Conservation (phyloP, 2,329 filamentous ascomycete genomes). For the Xylaria arbuscula region DNA sequence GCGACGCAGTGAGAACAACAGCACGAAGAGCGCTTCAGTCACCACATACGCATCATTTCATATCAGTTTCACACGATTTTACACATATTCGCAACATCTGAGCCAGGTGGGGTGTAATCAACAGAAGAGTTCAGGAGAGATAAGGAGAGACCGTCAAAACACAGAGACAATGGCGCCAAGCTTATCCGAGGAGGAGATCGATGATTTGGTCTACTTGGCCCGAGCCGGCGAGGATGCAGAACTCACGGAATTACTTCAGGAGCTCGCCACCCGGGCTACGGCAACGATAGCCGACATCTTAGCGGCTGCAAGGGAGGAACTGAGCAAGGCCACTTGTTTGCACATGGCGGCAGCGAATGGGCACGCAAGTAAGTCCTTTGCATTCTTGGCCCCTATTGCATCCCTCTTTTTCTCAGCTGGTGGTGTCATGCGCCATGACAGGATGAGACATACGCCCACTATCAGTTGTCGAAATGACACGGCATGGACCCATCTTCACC, state of each 20-base stretch:
- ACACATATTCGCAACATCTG: slow-evolving; percentile 7
- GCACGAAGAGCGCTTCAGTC: slow-evolving; percentile 1
- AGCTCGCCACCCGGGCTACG: slow-evolving; percentile 71
- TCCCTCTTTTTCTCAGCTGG: background rate
- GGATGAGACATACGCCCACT: slow-evolving; percentile 11
- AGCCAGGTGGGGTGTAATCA: background rate
- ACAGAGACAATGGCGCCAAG: slow-evolving; percentile 58
- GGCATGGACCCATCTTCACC: background rate
- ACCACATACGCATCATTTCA: background rate
- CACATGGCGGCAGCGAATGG: slow-evolving; percentile 97
- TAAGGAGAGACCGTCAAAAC: background rate
- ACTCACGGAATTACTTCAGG: slow-evolving; percentile 68
- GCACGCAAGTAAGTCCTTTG: slow-evolving; percentile 71
- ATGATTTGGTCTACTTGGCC: slow-evolving; percentile 90
- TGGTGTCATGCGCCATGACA: background rate
- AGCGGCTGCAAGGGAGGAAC: slow-evolving; percentile 76
- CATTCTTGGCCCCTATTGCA: background rate
- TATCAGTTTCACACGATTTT: background rate
- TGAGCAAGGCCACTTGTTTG: slow-evolving; percentile 80
- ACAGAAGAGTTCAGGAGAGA: background rate
- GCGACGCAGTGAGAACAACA: slow-evolving; percentile 15
- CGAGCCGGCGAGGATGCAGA: slow-evolving; percentile 81
- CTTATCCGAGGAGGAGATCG: slow-evolving; percentile 82
- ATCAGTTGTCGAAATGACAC: slow-evolving; percentile 10
- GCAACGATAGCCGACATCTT: slow-evolving; percentile 73